A percentile compares a stretch with the other conserved stretches of the same genome.
phyloP scores from a whole-genome alignment of 2,329 filamentous ascomycete species.

The Setomelanomma holmii region DNA sequence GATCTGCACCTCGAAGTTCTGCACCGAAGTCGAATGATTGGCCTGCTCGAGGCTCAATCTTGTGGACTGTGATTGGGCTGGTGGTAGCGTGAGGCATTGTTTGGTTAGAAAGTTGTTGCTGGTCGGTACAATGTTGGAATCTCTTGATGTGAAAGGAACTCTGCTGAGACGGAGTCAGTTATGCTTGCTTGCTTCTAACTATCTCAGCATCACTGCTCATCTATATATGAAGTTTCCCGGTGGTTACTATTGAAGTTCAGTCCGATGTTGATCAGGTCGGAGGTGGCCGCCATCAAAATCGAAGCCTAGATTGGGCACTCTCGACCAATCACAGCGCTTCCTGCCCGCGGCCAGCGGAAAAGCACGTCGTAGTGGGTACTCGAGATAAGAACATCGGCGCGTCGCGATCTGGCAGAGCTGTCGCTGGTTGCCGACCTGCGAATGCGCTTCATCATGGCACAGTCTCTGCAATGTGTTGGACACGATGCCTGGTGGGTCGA shows the following conservation, averaged over 20 bases:
- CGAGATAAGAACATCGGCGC: slow-evolving; percentile 2
- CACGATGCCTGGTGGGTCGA: too few relatives aligned
- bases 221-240: neutral
- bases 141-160: too few relatives aligned
- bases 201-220: too few relatives aligned
- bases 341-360: slow-evolving; percentile 1
- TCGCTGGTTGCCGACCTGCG: neutral
- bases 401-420: neutral
- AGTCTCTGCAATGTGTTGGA: too few relatives aligned
- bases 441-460: too few relatives aligned
- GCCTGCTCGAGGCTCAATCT: slow-evolving; percentile 28
- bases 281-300: neutral
- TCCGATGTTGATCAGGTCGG: neutral
- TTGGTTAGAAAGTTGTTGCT: neutral
- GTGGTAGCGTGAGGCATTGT: slow-evolving; percentile 31
- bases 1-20: slow-evolving; percentile 62
- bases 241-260: neutral
- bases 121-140: too few relatives aligned
- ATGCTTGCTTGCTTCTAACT: too few relatives aligned
- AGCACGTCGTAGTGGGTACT: neutral
- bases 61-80: slow-evolving; percentile 24
- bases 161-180: too few relatives aligned
- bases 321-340: neutral
- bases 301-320: neutral
- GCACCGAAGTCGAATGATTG: slow-evolving; percentile 63